These are phyloP conservation scores for Alternaria infectoria DNA, from an alignment of 2,329 filamentous ascomycete species.

Conservation along the genomic window DNA sequence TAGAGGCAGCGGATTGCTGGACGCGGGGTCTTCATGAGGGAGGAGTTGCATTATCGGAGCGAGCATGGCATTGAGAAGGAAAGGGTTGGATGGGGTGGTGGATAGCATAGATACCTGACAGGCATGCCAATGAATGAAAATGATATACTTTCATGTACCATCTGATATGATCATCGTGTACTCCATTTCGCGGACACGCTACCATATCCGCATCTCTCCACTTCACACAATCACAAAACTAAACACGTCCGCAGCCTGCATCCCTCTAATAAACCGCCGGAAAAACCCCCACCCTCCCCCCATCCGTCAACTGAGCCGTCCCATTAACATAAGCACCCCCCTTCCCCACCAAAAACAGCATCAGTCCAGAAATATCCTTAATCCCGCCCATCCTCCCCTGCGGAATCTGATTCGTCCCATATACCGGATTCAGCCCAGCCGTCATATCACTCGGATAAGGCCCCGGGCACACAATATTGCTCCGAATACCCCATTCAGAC, in stretches of 20 bases:
- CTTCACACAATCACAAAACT: too few relatives aligned
- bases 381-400: constrained; percentile 49
- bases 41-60: neutral
- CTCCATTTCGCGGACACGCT: too few relatives aligned
- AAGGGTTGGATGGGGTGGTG: neutral
- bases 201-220: too few relatives aligned
- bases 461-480: constrained; percentile 56
- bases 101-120: neutral
- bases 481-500: constrained; percentile 54
- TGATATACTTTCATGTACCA: neutral
- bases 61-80: neutral
- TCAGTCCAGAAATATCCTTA: constrained; percentile 58
- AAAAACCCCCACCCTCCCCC: constrained; percentile 48
- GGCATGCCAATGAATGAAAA: neutral
- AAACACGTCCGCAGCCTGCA: too few relatives aligned
- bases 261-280: constrained; percentile 41
- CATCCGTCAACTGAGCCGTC: constrained; percentile 56
- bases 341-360: constrained; percentile 59
- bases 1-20: neutral
- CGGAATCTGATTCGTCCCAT: constrained; percentile 44
- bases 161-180: too few relatives aligned
- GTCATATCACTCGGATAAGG: constrained; percentile 56
- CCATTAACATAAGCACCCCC: constrained; percentile 63
- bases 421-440: constrained; percentile 32
- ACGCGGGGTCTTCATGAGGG: neutral